These are phyloP conservation scores for Vararia minispora DNA, from an alignment of 768 basidiomycete species.

Conservation along the genomic window DNA sequence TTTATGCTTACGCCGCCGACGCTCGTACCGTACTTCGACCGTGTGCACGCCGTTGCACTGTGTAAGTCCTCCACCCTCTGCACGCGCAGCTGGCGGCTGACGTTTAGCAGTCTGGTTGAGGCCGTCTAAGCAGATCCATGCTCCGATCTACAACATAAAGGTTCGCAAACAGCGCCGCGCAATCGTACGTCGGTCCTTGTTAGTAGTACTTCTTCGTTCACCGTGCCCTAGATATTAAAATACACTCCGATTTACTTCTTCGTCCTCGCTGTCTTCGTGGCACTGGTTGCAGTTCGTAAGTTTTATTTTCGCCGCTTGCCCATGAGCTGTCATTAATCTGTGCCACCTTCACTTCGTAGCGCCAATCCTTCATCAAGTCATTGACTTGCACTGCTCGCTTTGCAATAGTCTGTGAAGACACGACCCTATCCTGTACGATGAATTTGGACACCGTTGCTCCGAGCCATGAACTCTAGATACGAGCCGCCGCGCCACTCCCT, in stretches of 20 bases:
- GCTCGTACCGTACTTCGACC: conserved; percentile 80
- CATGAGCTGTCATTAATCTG: not conserved
- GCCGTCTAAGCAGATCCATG: conserved; percentile 88
- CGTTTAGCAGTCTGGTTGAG: conserved; percentile 74
- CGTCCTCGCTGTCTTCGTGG: conserved; percentile 59
- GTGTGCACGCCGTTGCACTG: conserved; percentile 85
- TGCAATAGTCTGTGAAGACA: conserved; percentile 6
- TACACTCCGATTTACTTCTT: conserved; percentile 71
- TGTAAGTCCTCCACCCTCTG: conserved; percentile 46
- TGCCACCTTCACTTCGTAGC: not conserved
- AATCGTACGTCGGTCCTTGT: conserved; percentile 48
- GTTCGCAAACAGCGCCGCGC: conserved; percentile 82
- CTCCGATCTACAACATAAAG: conserved; percentile 83
- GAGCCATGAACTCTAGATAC: too few species aligned
- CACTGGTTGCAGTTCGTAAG: conserved; percentile 72
- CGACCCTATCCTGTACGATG: too few species aligned
- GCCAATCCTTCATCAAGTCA: not conserved
- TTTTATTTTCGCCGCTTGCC: too few species aligned
- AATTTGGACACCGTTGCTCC: too few species aligned
- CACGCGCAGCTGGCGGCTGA: conserved; percentile 13
- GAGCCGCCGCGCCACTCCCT: too few species aligned
- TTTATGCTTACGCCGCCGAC: conserved; percentile 79
- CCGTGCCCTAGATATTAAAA: conserved; percentile 52
- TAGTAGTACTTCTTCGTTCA: conserved; percentile 3
- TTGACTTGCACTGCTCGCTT: conserved; percentile 1